Conservation (phyloP, 495 filamentous ascomycete genomes). For the Penicillium manginii region DNA sequence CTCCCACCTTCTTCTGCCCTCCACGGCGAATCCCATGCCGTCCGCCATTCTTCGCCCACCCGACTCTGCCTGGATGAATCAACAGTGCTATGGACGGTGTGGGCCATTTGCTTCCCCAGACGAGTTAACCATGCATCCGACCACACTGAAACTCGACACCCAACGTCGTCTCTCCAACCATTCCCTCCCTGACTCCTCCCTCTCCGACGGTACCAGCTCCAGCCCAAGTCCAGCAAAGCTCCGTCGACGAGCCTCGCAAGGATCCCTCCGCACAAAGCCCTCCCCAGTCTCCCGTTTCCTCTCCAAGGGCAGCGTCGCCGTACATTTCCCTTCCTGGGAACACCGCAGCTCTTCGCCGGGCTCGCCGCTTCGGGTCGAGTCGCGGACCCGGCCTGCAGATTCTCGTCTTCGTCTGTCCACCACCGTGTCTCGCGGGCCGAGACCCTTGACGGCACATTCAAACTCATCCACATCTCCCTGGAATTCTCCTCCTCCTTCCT, state of each 20-base stretch:
- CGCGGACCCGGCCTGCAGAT: constrained; percentile 40
- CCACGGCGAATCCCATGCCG: constrained; percentile 19
- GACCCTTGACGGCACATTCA: constrained; percentile 34
- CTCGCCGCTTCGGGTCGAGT: constrained; percentile 31
- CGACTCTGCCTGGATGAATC: constrained; percentile 40
- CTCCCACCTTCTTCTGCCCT: constrained; percentile 5
- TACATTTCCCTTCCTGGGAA: constrained; percentile 48
- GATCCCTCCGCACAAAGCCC: constrained; percentile 43
- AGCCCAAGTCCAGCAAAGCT: constrained; percentile 35
- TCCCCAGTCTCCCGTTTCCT: constrained; percentile 46
- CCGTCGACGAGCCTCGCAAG: constrained; percentile 46
- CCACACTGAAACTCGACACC: constrained; percentile 24
- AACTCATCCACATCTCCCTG: constrained; percentile 28
- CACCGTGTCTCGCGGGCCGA: constrained; percentile 39
- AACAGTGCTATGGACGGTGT: constrained; percentile 44
- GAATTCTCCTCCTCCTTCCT: constrained; percentile 29
- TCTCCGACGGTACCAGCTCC: constrained; percentile 17
- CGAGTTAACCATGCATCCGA: constrained; percentile 35
- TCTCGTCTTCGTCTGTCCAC: constrained; percentile 43
- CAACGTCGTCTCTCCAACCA: constrained; percentile 23
- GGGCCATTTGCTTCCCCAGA: constrained; percentile 33
- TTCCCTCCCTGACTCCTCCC: constrained; percentile 18
- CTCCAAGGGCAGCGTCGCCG: constrained; percentile 41
- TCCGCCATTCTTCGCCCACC: constrained; percentile 20
- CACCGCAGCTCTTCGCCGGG: constrained; percentile 35